phyloP scores from a whole-genome alignment of 2,329 filamentous ascomycete genomes.

The Zasmidium citrigriseum region DNA sequence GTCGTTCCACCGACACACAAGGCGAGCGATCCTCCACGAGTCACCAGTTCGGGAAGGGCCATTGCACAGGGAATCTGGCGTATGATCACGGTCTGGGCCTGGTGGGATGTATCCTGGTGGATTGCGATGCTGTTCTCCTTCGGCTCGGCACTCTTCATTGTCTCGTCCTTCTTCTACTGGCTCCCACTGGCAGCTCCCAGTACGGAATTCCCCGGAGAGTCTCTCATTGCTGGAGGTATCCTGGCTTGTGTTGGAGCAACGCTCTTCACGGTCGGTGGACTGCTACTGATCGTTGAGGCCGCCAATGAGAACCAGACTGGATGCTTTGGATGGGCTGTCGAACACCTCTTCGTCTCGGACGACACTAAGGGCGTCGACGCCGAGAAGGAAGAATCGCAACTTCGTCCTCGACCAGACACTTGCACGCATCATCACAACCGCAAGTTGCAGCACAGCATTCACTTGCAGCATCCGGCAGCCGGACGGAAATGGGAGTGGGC shows the following conservation, averaged over 20 bases:
- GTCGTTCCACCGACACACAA: conserved; percentile 29
- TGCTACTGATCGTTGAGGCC: conserved; percentile 64
- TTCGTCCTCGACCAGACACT: neutral
- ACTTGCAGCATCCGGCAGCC: conserved; percentile 12
- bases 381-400: neutral
- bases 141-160: conserved; percentile 45
- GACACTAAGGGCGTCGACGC: conserved; percentile 13
- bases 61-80: conserved; percentile 42
- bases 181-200: conserved; percentile 51
- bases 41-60: conserved; percentile 36
- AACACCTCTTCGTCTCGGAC: conserved; percentile 3
- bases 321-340: conserved; percentile 70
- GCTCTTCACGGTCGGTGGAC: conserved; percentile 64
- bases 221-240: conserved; percentile 58
- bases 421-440: conserved; percentile 11
- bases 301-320: conserved; percentile 66
- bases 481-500: conserved; percentile 30
- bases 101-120: conserved; percentile 28
- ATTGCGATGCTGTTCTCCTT: conserved; percentile 56
- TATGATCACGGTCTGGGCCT: conserved; percentile 48
- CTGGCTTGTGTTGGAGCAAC: conserved; percentile 68
- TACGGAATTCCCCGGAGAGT: conserved; percentile 58
- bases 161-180: conserved; percentile 65
- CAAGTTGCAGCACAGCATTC: conserved; percentile 1
- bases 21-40: conserved; percentile 30